phyloP scores from a whole-genome alignment of 1,284 basidiomycete species.

The Coniophora puteana region DNA sequence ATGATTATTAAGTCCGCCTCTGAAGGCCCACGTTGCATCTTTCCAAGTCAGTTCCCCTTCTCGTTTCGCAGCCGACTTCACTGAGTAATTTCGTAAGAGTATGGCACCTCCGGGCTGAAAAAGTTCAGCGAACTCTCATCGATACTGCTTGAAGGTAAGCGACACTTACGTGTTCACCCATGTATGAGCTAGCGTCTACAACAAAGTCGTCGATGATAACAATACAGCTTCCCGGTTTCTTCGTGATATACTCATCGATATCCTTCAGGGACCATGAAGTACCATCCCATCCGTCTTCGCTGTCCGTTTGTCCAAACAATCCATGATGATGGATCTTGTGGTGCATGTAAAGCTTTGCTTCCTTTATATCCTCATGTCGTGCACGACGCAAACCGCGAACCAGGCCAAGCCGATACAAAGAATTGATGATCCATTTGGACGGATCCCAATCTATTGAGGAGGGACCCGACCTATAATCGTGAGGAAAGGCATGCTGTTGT shows the following conservation, averaged over 20 bases:
- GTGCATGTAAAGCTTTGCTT: constrained; percentile 55
- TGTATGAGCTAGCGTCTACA: constrained; percentile 61
- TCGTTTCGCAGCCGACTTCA: constrained; percentile 21
- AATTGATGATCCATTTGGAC: constrained; percentile 73
- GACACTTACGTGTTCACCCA: constrained; percentile 61
- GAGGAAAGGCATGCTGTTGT: constrained; percentile 71
- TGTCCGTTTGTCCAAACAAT: constrained; percentile 17
- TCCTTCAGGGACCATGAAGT: constrained; percentile 38
- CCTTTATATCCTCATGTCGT: constrained; percentile 53
- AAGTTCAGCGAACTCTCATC: constrained; percentile 1
- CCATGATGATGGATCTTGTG: constrained; percentile 34
- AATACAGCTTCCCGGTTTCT: constrained; percentile 38
- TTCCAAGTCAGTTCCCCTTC: constrained; percentile 23
- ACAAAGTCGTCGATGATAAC: constrained; percentile 61
- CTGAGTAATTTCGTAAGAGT: constrained; percentile 44
- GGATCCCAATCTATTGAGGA: constrained; percentile 70
- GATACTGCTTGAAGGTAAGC: constrained; percentile 11
- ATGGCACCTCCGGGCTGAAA: constrained; percentile 51
- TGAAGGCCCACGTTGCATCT: constrained; percentile 64
- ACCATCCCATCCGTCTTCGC: constrained; percentile 30
- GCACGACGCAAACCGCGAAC: constrained; percentile 51
- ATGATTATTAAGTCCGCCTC: constrained; percentile 72
- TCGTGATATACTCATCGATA: constrained; percentile 32
- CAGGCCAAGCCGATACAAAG: constrained; percentile 52
- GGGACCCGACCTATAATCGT: constrained; percentile 69